Conservation (phyloP, 306 rosid genomes). For the Trifolium pratense region DNA sequence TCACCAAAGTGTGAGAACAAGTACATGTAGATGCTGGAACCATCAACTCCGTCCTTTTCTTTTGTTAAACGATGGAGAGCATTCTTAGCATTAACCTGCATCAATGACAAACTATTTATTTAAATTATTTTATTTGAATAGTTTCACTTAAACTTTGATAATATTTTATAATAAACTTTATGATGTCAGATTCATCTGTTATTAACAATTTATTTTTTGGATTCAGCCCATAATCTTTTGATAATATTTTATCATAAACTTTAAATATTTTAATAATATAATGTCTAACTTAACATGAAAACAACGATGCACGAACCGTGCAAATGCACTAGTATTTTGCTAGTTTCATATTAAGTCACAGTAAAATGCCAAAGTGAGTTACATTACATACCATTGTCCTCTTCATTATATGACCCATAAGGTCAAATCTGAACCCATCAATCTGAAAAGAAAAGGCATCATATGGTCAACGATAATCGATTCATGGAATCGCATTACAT, state of each 20-base stretch:
- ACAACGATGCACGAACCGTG: too few species aligned
- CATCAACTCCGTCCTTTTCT: constrained; percentile 81
- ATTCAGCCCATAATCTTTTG: constrained; percentile 12
- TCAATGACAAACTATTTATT: constrained; percentile 40
- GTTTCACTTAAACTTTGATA: too few species aligned
- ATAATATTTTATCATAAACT: too few species aligned
- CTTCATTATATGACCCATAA: constrained; percentile 98
- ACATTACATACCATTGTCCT: constrained; percentile 77
- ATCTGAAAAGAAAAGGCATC: constrained; percentile 57
- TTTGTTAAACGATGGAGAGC: constrained; percentile 62
- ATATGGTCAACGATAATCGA: constrained; percentile 16
- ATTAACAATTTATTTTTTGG: constrained; percentile 22
- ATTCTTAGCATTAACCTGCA: constrained; percentile 73
- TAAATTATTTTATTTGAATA: background rate
- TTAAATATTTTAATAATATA: too few species aligned
- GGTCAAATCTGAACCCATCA: constrained; percentile 97
- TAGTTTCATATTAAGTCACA: constrained; percentile 12
- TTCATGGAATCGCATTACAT: constrained; percentile 13
- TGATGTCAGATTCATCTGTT: constrained; percentile 18
- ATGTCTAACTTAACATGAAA: too few species aligned
- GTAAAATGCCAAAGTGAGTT: constrained; percentile 38
- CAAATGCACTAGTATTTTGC: too few species aligned
- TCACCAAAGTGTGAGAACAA: constrained; percentile 46
- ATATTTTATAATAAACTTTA: too few species aligned
- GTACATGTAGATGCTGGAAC: constrained; percentile 88